Percentiles rank a stretch among this genome's conserved stretches.
Conservation (phyloP, 257 asterid genomes). For the Nicotiana knightiana region DNA sequence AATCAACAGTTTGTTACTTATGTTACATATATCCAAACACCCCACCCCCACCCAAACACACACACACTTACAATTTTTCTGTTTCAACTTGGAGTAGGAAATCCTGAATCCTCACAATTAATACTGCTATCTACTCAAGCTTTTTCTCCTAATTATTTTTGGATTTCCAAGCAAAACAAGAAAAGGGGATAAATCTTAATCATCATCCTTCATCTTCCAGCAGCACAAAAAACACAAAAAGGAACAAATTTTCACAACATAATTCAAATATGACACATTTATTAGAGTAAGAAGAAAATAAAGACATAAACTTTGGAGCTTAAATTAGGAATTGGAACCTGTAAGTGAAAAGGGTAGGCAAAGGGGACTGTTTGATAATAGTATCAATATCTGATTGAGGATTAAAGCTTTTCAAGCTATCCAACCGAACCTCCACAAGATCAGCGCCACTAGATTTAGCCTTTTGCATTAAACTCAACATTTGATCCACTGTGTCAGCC, state of each 20-base stretch:
- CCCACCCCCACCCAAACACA: not conserved
- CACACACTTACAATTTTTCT: not conserved
- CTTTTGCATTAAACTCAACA: conserved; percentile 59
- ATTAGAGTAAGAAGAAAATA: not conserved
- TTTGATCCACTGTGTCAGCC: conserved; percentile 75
- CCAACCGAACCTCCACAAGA: conserved; percentile 86
- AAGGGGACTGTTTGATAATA: conserved; percentile 61
- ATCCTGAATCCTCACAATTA: not conserved
- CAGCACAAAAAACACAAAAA: not conserved
- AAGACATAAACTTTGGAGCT: not conserved
- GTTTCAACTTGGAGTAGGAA: not conserved
- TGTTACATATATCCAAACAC: not conserved
- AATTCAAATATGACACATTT: not conserved
- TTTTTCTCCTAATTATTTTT: not conserved
- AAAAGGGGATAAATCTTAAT: not conserved
- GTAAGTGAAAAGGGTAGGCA: conserved; percentile 95
- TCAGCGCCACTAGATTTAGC: conserved; percentile 84
- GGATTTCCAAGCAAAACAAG: not conserved
- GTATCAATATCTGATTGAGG: conserved; percentile 45
- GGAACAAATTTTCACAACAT: not conserved
- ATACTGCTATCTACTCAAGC: not conserved
- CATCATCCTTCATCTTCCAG: not conserved
- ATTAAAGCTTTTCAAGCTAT: conserved; percentile 62
- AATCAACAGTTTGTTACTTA: not conserved
- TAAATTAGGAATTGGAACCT: conserved; percentile 42